Conservation (phyloP, 176 grass and related monocot species). For the Avena atlantica region DNA sequence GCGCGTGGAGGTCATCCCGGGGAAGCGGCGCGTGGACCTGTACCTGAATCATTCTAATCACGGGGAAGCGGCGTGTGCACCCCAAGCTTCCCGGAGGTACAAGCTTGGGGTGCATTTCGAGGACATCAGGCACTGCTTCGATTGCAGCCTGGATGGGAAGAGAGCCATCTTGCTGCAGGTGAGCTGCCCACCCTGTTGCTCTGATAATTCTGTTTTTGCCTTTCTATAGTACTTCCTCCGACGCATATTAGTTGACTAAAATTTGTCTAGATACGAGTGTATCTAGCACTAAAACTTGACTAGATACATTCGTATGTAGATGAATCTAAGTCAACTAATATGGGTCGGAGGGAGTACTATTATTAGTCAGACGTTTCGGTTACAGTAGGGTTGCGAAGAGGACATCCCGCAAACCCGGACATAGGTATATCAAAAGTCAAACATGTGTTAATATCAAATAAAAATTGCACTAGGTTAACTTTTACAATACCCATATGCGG, state of each 20-base stretch:
- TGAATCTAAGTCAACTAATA: no score
- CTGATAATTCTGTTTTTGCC: slow-evolving; percentile 4
- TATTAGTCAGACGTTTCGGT: not conserved
- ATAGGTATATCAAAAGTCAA: no score
- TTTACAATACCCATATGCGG: no score
- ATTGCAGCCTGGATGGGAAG: slow-evolving; percentile 51
- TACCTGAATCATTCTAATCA: slow-evolving; percentile 67
- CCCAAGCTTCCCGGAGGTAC: slow-evolving; percentile 57
- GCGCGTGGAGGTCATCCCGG: slow-evolving; percentile 76
- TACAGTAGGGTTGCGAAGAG: not conserved
- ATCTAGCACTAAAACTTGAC: no score
- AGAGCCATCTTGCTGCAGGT: slow-evolving; percentile 80
- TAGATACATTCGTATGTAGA: no score
- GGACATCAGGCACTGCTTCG: slow-evolving; percentile 67
- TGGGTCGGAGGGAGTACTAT: no score
- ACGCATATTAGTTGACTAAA: no score
- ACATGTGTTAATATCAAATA: no score
- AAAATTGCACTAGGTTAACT: no score
- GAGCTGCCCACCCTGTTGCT: slow-evolving; percentile 24
- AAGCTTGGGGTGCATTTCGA: slow-evolving; percentile 79
- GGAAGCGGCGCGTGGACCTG: slow-evolving; percentile 68
- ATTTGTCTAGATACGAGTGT: no score
- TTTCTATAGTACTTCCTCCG: no score
- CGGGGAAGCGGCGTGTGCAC: slow-evolving; percentile 62
- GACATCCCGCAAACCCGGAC: no score